Evolutionary conservation across 495 filamentous ascomycete genomes (phyloP).

Genomic region (Penicillium cinerascens): DNA sequence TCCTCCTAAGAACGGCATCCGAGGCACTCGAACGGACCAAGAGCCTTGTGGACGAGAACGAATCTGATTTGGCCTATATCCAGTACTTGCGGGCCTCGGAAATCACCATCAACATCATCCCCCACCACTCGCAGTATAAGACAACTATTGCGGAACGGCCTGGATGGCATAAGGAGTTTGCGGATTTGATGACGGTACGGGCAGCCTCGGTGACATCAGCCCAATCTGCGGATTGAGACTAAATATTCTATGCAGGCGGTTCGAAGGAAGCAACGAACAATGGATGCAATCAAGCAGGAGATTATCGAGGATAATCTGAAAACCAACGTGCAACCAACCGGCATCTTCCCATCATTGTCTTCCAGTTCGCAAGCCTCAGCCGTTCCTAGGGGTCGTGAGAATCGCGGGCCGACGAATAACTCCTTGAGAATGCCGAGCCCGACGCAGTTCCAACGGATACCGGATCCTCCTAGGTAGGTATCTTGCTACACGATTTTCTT

Average conservation of each 20-base stretch:
- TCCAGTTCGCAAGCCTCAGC: conserved; percentile 3
- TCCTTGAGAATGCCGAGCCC: conserved; percentile 43
- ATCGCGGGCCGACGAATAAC: conserved; percentile 13
- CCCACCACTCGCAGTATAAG: conserved; percentile 63
- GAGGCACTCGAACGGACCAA: conserved; percentile 36
- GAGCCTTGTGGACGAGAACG: conserved; percentile 42
- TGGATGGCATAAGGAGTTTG: conserved; percentile 41
- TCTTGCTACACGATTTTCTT: neutral
- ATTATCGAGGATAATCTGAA: conserved; percentile 43
- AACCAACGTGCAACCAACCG: conserved; percentile 31
- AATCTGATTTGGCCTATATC: conserved; percentile 61
- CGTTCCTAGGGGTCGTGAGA: conserved; percentile 23
- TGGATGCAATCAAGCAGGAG: conserved; percentile 36
- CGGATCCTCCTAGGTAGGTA: conserved; percentile 4
- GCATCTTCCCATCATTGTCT: conserved; percentile 10
- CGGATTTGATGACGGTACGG: conserved; percentile 42
- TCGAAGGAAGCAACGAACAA: neutral
- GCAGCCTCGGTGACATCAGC: no score
- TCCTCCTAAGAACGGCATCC: conserved; percentile 33
- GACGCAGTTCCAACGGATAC: conserved; percentile 33
- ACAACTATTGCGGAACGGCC: conserved; percentile 28
- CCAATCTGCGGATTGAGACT: no score
- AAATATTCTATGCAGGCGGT: no score
- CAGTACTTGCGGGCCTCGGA: conserved; percentile 80
- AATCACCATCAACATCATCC: conserved; percentile 71